Evolutionary conservation across 2,329 filamentous ascomycete species (phyloP).

Genomic region (Fusarium udum): DNA sequence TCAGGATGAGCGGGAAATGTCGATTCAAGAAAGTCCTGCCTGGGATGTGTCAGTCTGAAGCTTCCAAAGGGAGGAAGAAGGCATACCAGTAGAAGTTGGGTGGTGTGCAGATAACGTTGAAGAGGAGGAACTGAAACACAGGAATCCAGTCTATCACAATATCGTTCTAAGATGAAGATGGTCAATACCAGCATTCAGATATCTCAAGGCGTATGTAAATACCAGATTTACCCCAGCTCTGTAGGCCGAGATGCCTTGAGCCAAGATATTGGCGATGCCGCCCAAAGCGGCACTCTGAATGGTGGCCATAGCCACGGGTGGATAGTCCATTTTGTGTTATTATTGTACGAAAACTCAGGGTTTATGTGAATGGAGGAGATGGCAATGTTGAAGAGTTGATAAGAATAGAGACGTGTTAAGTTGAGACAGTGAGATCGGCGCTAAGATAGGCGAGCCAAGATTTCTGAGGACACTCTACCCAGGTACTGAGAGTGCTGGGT

Average conservation of each 20-base stretch:
- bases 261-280: conserved; percentile 75
- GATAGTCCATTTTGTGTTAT: conserved; percentile 42
- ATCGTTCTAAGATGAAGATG: conserved; percentile 55
- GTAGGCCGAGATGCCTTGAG: conserved; percentile 74
- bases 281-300: conserved; percentile 73
- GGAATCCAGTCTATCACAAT: conserved; percentile 72
- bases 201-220: background rate
- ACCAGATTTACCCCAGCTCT: conserved; percentile 62
- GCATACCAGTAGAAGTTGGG: conserved; percentile 83
- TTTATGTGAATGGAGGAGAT: background rate
- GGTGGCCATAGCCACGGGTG: conserved; percentile 68
- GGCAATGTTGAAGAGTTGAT: background rate
- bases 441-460: conserved; percentile 27
- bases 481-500: background rate
- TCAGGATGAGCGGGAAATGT: conserved; percentile 73
- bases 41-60: conserved; percentile 44
- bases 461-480: background rate
- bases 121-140: conserved; percentile 80
- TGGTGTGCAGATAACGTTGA: conserved; percentile 76
- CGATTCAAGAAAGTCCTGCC: conserved; percentile 80
- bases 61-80: conserved; percentile 25
- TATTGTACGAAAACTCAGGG: background rate
- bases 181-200: background rate
- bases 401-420: conserved; percentile 18
- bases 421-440: conserved; percentile 18